Evolutionary conservation across 306 rosid species (phyloP), one percentile per base, ranked within the genome.

Genomic region (Castanospermum australe): DNA sequence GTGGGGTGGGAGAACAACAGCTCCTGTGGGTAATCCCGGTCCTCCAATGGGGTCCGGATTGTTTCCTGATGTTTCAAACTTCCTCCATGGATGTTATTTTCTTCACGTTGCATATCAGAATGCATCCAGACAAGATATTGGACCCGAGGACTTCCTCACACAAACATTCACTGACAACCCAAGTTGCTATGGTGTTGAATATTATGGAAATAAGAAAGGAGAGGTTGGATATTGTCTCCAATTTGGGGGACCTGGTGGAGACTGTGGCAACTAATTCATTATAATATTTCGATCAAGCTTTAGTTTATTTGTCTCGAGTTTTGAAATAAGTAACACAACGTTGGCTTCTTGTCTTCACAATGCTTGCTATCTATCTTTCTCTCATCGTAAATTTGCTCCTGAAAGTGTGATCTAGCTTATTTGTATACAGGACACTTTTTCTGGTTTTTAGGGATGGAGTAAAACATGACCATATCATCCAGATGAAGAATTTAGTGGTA

Each of bases 41-140:
- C 73, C 83, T 50, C 36, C 5, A 50, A 71, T 71, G 79, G 79
- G 83, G 2, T 36, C 78, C 0, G 84, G 79, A 25, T 3, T 2
- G 4, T 9, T 63, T 15, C 61, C 52, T 0, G 30, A 63, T 15
- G 6, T 1, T 0, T n/a, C n/a, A n/a, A 4, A 42, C 8, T 21
- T 41, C 5, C 0, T 0, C 3, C 20, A 64, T 51, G 30, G 60
- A 33, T 21, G 52, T n/a, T 71, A 79, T 36, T 79, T 79, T 48
- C 48, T 10, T 3, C 2, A 15, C 0, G 30, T 62, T 6, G 1
- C 22, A 0, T 38, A 1, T 79, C 24, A 4, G 0, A 5, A 52
- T 38, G 0, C 0, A 36, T 11, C 38, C 1, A 0, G 28, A 13
- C 0, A 1, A 28, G 1, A 18, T 28, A 1, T 0, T 36, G 83